These are phyloP conservation scores for Teunomyces lycoperdinae DNA, from an alignment of 805 yeast species.

Conservation along the genomic window DNA sequence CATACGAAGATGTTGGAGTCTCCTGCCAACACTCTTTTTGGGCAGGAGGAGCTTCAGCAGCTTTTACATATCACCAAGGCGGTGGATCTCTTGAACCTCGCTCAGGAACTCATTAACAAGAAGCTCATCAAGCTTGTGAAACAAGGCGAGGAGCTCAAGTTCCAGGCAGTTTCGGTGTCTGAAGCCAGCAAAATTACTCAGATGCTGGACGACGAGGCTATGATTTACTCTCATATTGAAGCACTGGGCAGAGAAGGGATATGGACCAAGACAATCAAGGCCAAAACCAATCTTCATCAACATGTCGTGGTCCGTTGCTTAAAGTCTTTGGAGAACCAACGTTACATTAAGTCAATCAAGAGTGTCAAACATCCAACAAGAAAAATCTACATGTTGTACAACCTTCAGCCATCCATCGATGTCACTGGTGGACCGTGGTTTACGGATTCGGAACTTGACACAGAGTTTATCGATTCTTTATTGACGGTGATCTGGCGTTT, in stretches of 20 bases:
- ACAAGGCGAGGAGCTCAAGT: constrained; percentile 63
- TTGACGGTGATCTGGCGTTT: constrained; percentile 85
- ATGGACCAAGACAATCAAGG: constrained; percentile 90
- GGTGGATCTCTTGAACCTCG: constrained; percentile 44
- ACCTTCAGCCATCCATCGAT: constrained; percentile 89
- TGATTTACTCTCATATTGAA: constrained; percentile 87
- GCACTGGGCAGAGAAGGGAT: constrained; percentile 94
- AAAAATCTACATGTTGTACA: constrained; percentile 92
- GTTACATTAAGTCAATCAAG: constrained; percentile 85
- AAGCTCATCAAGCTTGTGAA: constrained; percentile 69
- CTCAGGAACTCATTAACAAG: constrained; percentile 52
- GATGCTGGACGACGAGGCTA: constrained; percentile 84
- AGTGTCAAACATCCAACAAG: constrained; percentile 91
- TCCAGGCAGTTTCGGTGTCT: constrained; percentile 66
- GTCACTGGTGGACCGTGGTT: constrained; percentile 99
- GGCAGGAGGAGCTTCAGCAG: constrained; percentile 66
- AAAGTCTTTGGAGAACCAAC: constrained; percentile 73
- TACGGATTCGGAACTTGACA: constrained; percentile 91
- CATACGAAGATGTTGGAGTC: constrained; percentile 62
- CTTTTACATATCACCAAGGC: constrained; percentile 43
- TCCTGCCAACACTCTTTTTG: constrained; percentile 49
- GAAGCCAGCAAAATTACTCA: constrained; percentile 77
- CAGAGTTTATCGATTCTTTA: constrained; percentile 85
- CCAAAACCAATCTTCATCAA: constrained; percentile 84
- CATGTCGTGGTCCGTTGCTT: constrained; percentile 84